Conservation (phyloP, 1,139 yeast genomes). For the Protomyces macrosporus region DNA sequence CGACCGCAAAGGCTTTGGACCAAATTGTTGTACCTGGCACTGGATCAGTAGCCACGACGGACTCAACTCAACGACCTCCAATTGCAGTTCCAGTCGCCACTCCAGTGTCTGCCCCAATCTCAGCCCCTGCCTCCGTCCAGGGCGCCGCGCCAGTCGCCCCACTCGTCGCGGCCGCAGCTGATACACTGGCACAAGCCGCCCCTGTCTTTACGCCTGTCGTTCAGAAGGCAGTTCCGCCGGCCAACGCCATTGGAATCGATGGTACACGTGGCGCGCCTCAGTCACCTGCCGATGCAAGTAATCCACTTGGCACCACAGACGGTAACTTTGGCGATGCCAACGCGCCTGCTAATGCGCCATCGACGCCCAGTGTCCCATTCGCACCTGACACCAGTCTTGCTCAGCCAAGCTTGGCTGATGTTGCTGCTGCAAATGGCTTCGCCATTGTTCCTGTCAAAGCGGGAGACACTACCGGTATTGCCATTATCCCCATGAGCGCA, state of each 20-base stretch:
- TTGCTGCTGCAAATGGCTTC: not conserved
- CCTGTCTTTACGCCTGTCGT: not conserved
- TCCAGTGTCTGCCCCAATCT: not conserved
- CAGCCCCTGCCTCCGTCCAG: not conserved
- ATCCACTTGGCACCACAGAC: not conserved
- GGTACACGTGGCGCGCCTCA: not conserved
- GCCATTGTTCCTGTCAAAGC: constrained; percentile 16
- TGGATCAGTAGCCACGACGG: not conserved
- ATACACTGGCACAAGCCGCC: too few species aligned
- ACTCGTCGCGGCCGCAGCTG: not conserved
- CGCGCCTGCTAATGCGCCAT: not conserved
- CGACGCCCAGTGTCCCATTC: not conserved
- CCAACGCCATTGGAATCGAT: not conserved
- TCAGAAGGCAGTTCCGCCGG: not conserved
- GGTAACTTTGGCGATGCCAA: not conserved
- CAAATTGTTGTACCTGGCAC: not conserved
- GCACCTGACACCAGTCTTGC: not conserved
- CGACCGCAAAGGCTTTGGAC: not conserved
- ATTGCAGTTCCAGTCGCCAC: not conserved
- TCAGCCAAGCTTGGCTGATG: not conserved
- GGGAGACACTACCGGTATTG: constrained; percentile 16
- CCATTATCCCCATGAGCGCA: constrained; percentile 6
- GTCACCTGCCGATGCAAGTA: not conserved
- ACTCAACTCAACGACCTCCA: not conserved
- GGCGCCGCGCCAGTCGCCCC: not conserved